These are phyloP conservation scores for Torrubiella hemipterigena DNA, from an alignment of 2,329 filamentous ascomycete genomes.

Conservation along the genomic window DNA sequence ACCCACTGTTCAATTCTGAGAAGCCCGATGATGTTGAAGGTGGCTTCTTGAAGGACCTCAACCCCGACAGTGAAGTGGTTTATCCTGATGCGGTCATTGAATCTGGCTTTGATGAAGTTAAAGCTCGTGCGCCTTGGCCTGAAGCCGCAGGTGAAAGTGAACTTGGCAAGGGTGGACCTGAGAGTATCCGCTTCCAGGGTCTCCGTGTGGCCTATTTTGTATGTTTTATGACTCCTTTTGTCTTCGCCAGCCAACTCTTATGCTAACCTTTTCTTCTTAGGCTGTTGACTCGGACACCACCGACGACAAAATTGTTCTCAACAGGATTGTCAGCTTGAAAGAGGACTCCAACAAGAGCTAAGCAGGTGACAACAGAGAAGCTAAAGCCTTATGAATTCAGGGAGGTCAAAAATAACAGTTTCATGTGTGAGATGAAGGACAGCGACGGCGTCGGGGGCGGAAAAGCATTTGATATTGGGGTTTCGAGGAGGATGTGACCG, in stretches of 20 bases:
- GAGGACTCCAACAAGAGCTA: slow-evolving; percentile 76
- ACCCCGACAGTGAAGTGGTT: slow-evolving; percentile 72
- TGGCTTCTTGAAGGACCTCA: slow-evolving; percentile 75
- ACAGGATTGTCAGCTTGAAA: slow-evolving; percentile 85
- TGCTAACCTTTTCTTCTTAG: slow-evolving; percentile 20
- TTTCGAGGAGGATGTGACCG: too few species aligned
- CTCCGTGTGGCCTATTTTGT: slow-evolving; percentile 80
- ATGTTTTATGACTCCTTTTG: slow-evolving; percentile 14
- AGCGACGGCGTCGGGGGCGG: too few species aligned
- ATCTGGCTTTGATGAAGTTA: slow-evolving; percentile 69
- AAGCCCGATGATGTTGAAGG: slow-evolving; percentile 67
- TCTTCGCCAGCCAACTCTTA: neutral
- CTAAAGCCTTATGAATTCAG: too few species aligned
- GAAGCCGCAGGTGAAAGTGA: slow-evolving; percentile 61
- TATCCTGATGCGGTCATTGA: slow-evolving; percentile 72
- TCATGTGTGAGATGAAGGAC: too few species aligned
- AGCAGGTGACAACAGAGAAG: too few species aligned
- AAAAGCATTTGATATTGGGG: too few species aligned
- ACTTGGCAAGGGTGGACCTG: slow-evolving; percentile 49
- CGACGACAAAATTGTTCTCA: slow-evolving; percentile 71
- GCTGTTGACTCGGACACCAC: slow-evolving; percentile 68
- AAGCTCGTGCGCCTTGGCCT: slow-evolving; percentile 65
- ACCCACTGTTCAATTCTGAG: slow-evolving; percentile 75
- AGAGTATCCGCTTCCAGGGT: slow-evolving; percentile 80
- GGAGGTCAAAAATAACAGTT: too few species aligned